phyloP scores from a whole-genome alignment of 2,329 filamentous ascomycete genomes.

The Clathrospora elynae region DNA sequence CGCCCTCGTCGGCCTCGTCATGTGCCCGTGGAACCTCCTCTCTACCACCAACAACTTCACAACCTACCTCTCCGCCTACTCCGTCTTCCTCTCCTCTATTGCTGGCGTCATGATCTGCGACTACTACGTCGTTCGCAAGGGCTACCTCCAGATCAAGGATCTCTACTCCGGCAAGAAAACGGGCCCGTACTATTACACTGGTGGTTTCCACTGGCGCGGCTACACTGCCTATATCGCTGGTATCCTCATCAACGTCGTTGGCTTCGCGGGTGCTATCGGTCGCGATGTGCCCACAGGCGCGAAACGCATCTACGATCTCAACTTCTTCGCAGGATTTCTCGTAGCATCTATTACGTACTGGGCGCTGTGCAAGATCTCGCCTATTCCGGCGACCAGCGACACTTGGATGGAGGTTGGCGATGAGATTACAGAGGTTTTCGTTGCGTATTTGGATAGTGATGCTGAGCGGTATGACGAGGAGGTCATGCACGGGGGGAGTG shows the following conservation, averaged over 20 bases:
- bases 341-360: slow-evolving; percentile 72
- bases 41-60: slow-evolving; percentile 80
- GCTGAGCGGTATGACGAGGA: slow-evolving; percentile 37
- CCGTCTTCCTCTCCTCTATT: slow-evolving; percentile 90
- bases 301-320: slow-evolving; percentile 84
- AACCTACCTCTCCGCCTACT: slow-evolving; percentile 89
- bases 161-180: slow-evolving; percentile 73
- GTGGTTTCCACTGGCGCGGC: slow-evolving; percentile 79
- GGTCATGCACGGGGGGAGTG: slow-evolving; percentile 24
- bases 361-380: slow-evolving; percentile 68
- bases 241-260: slow-evolving; percentile 88
- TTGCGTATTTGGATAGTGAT: slow-evolving; percentile 35
- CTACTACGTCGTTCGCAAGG: slow-evolving; percentile 84
- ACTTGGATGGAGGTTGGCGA: slow-evolving; percentile 77
- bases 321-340: slow-evolving; percentile 86
- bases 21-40: slow-evolving; percentile 86
- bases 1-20: slow-evolving; percentile 76
- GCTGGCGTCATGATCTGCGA: slow-evolving; percentile 89
- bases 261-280: slow-evolving; percentile 83
- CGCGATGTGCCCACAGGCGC: slow-evolving; percentile 74
- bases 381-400: slow-evolving; percentile 74
- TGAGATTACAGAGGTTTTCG: slow-evolving; percentile 34
- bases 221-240: slow-evolving; percentile 82
- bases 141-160: slow-evolving; percentile 77
- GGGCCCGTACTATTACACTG: slow-evolving; percentile 74